These are phyloP conservation scores for Populus hybrid DNA, from an alignment of 441 rosid species.

Conservation along the genomic window DNA sequence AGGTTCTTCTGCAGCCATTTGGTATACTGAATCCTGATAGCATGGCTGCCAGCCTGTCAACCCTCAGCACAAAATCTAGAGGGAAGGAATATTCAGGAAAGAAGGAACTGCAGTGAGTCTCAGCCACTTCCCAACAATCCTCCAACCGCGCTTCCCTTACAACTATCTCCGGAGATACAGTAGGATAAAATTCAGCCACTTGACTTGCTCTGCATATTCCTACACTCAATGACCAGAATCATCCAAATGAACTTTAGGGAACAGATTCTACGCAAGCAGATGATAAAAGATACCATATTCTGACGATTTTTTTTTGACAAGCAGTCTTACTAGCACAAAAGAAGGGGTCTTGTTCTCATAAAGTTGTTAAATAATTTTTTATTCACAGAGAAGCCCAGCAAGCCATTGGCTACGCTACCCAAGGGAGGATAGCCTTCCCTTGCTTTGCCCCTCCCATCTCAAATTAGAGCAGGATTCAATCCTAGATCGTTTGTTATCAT, in stretches of 20 bases:
- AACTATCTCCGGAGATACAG: slow-evolving; percentile 68
- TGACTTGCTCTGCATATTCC: slow-evolving; percentile 83
- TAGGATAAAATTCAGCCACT: slow-evolving; percentile 60
- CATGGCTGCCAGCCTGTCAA: slow-evolving; percentile 76
- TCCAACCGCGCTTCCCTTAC: slow-evolving; percentile 90
- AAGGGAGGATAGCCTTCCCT: too few species aligned
- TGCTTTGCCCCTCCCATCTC: too few species aligned
- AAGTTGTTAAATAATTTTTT: background rate
- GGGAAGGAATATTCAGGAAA: slow-evolving; percentile 85
- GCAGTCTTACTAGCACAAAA: background rate
- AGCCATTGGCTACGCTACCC: too few species aligned
- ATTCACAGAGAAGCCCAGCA: too few species aligned
- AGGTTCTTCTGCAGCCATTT: slow-evolving; percentile 60
- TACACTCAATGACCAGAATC: slow-evolving; percentile 20
- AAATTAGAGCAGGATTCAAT: too few species aligned
- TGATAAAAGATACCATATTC: background rate
- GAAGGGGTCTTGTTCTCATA: background rate
- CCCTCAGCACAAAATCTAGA: slow-evolving; percentile 66
- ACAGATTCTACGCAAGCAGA: background rate
- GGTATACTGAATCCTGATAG: slow-evolving; percentile 70
- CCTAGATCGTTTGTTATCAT: too few species aligned
- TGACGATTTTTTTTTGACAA: background rate
- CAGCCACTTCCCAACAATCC: slow-evolving; percentile 96
- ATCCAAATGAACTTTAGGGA: background rate
- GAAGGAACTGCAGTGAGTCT: slow-evolving; percentile 90